These are phyloP conservation scores for Sphagnum tenellum DNA, from an alignment of 225 moss, liverwort and hornwort species.

Conservation along the genomic window DNA sequence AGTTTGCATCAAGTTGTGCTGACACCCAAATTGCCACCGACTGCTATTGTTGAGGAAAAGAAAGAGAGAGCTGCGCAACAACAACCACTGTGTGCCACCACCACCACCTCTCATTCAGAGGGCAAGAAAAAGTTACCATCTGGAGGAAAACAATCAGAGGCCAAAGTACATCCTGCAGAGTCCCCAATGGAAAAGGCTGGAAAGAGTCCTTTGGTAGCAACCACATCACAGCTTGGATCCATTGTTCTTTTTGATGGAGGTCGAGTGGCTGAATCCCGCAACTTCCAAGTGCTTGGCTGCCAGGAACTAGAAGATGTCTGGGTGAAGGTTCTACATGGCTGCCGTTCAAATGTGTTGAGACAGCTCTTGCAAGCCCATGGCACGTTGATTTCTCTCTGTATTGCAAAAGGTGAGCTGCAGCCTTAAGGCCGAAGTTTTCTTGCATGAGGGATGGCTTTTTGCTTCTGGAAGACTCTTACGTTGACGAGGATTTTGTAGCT, in stretches of 20 bases:
- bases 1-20: neutral
- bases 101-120: neutral
- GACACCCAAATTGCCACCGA: too few species aligned
- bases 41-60: conserved; percentile 18
- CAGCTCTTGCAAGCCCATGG: conserved; percentile 72
- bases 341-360: conserved; percentile 75
- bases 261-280: conserved; percentile 26
- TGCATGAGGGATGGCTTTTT: neutral
- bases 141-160: conserved; percentile 3
- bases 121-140: conserved; percentile 2
- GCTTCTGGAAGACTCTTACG: too few species aligned
- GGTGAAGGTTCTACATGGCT: conserved; percentile 73
- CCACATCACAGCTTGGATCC: conserved; percentile 7
- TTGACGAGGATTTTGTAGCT: neutral
- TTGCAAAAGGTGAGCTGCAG: conserved; percentile 50
- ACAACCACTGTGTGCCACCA: too few species aligned
- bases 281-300: conserved; percentile 62
- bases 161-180: conserved; percentile 22
- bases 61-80: conserved; percentile 14
- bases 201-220: conserved; percentile 1
- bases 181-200: neutral
- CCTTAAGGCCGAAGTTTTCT: neutral
- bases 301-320: conserved; percentile 76
- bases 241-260: conserved; percentile 29
- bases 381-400: conserved; percentile 61